These are phyloP conservation scores for Hymenoscyphus fraxineus DNA, from an alignment of 2,329 filamentous ascomycete genomes.

Conservation along the genomic window DNA sequence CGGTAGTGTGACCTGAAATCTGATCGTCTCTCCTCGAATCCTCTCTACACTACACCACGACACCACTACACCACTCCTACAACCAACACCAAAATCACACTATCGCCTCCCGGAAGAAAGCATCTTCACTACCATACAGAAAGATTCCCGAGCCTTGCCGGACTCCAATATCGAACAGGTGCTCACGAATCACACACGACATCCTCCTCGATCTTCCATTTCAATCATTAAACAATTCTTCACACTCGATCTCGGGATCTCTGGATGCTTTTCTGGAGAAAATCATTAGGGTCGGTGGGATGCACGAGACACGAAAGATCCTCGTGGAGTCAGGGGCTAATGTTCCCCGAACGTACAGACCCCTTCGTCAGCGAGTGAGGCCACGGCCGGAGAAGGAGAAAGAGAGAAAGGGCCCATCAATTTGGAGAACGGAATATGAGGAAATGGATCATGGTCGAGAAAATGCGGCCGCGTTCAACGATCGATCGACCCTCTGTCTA, in stretches of 20 bases:
- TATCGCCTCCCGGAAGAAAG: neutral
- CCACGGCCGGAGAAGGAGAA: constrained; percentile 6
- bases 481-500: constrained; percentile 31
- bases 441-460: constrained; percentile 16
- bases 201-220: neutral
- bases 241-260: neutral
- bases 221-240: neutral
- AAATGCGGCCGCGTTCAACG: constrained; percentile 21
- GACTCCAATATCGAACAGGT: neutral
- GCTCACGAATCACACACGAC: neutral
- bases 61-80: neutral
- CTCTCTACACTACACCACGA: neutral
- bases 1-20: neutral
- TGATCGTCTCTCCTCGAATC: neutral
- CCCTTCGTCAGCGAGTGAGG: constrained; percentile 27
- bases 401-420: constrained; percentile 15
- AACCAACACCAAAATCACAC: neutral
- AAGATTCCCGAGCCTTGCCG: neutral
- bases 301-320: constrained; percentile 22
- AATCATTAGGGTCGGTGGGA: neutral
- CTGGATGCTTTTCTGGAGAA: constrained; percentile 7
- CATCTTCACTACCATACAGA: neutral
- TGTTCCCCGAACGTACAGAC: constrained; percentile 27
- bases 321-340: constrained; percentile 20
- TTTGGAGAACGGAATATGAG: constrained; percentile 17